Conservation (phyloP, 139 green algal genomes). For the Chlamydomonas schloesseri region DNA sequence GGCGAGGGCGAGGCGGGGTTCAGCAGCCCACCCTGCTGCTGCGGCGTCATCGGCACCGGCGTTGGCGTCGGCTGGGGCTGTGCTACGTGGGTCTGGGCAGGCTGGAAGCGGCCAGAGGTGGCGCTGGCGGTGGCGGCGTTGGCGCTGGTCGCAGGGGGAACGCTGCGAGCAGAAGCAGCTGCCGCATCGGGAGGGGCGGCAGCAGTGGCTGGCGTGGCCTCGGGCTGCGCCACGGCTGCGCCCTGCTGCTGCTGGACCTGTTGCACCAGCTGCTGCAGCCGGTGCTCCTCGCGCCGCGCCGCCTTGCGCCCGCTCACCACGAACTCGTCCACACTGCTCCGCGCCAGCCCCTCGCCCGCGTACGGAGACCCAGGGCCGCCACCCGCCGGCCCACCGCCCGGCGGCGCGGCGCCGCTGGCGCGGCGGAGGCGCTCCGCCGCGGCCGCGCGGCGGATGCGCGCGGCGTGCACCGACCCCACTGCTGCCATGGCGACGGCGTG, state of each 20-base stretch:
- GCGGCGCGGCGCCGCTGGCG: not conserved
- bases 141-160: no score
- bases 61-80: not conserved
- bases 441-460: not conserved
- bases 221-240: not conserved
- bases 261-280: not conserved
- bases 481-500: constrained; percentile 4
- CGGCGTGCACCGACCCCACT: not conserved
- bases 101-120: no score
- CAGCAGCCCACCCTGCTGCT: not conserved
- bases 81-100: not conserved
- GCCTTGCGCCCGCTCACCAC: constrained; percentile 5
- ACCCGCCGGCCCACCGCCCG: no score
- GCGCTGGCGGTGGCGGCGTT: no score
- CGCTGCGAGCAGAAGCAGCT: not conserved
- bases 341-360: not conserved
- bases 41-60: not conserved
- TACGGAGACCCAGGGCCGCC: not conserved
- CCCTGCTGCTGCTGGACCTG: not conserved
- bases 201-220: not conserved
- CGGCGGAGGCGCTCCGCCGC: not conserved
- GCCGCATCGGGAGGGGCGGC: not conserved
- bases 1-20: not conserved
- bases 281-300: not conserved
- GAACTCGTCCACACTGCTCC: constrained; percentile 37